These are phyloP conservation scores for Trichophyton schoenleinii DNA, from an alignment of 2,329 filamentous ascomycete species.

Conservation along the genomic window DNA sequence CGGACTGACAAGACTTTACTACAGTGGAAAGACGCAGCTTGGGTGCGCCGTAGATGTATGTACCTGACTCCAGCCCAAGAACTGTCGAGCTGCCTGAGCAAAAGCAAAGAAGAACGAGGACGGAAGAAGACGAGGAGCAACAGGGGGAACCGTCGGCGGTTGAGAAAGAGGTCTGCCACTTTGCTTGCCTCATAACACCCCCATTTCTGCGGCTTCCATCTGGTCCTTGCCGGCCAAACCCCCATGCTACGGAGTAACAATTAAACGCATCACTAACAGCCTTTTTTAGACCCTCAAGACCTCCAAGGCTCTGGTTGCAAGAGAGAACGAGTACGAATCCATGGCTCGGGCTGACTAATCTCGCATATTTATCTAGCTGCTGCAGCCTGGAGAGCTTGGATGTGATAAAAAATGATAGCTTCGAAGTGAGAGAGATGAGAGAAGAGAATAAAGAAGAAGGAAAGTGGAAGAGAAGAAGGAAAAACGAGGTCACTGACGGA, in stretches of 20 bases:
- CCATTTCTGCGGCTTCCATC: not conserved
- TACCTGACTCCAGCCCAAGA: not conserved
- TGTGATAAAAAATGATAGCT: not conserved
- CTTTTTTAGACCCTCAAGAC: not conserved
- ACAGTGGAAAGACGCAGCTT: not conserved
- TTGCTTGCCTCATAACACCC: not conserved
- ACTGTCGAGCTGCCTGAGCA: not conserved
- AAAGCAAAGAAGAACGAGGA: not conserved
- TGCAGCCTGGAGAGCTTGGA: not conserved
- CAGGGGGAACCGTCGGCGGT: not conserved
- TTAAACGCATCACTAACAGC: not conserved
- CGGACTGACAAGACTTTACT: not conserved
- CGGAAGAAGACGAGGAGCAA: not conserved
- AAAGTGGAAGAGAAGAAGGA: not conserved
- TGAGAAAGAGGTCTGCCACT: not conserved
- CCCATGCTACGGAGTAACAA: not conserved
- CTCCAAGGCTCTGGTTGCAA: not conserved
- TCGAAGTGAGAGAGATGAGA: not conserved
- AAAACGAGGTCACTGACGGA: not conserved
- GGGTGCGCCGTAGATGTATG: not conserved
- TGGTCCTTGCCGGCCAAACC: not conserved
- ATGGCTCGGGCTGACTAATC: not conserved
- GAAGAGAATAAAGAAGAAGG: not conserved
- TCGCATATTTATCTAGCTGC: not conserved
- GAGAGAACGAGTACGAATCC: not conserved